Conservation (phyloP, 2,329 filamentous ascomycete genomes). For the Claviceps paspali region DNA sequence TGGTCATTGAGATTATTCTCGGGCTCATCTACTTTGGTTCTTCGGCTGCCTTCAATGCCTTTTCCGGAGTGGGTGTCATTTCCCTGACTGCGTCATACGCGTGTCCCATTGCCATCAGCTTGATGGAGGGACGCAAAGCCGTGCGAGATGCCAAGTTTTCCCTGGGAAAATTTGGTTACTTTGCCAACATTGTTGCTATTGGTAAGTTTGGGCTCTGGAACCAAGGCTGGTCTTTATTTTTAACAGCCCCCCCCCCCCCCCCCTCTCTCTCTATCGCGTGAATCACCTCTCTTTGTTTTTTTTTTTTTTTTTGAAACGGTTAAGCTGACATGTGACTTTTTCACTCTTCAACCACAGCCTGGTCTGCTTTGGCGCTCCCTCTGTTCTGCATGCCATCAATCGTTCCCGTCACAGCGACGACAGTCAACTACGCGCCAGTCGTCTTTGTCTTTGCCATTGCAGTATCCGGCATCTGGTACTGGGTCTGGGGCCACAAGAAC, state of each 20-base stretch:
- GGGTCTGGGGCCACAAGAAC: constrained; percentile 53
- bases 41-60: constrained; percentile 54
- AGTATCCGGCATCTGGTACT: constrained; percentile 52
- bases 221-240: no score
- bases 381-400: constrained; percentile 59
- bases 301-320: no score
- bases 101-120: constrained; percentile 47
- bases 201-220: constrained; percentile 36
- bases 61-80: constrained; percentile 56
- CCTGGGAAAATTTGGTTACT: constrained; percentile 43
- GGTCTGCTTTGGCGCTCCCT: constrained; percentile 53
- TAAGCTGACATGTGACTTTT: constrained; percentile 5
- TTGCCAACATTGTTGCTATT: constrained; percentile 50
- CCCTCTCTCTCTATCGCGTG: no score
- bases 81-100: constrained; percentile 54
- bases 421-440: constrained; percentile 60
- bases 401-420: constrained; percentile 39
- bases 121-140: constrained; percentile 44
- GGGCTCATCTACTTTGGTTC: constrained; percentile 57
- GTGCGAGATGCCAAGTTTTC: constrained; percentile 42
- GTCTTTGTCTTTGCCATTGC: constrained; percentile 54
- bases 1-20: constrained; percentile 47
- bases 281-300: no score
- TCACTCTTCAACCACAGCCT: no score
- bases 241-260: no score